Base-by-base conservation (phyloP, 73 alveolate genomes). In the Paramecium sonneborni region DNA sequence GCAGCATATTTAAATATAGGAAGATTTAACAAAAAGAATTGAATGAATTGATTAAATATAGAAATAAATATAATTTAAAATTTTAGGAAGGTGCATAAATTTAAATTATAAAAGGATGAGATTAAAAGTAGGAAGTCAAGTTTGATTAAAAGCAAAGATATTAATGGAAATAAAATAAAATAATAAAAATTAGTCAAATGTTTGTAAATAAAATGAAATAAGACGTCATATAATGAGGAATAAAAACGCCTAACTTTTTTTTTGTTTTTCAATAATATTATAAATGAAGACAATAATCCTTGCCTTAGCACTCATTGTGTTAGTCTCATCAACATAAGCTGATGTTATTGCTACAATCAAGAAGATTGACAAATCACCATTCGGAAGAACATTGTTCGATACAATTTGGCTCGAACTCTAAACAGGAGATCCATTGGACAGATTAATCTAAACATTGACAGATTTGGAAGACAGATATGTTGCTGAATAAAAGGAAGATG, bases 391-490 rank as follows among this genome's bases (percentile, higher is more conserved):
- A 23, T 79, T 79, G 74, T 79, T 79, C 74, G 74, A 44, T 6
- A 79, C 90, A 39, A 46, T 79, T 20, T 79, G 90, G 90, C 90
- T 79, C 74, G 90, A 79, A 79, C 90, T 79, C 72, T 79, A 38
- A 23, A 79, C 90, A 30, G 90, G 90, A 43, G 90, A 79, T 62
- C 90, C 90, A 38, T 79, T 79, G 10, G 90, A 79, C 44, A 79
- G 90, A 79, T 46, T 79, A 43, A 44, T 79, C 46, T 39, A 10
- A 24, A 79, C 90, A 39, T 46, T 79, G 74, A 79, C 90, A 5
- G 90, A 79, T 79, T 46, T 79, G 69, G 90, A 79, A 79, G 90
- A 79, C 76, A 79, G 90, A 79, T 79, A 79, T 43, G 90, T 79
- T 43, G 90, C 90, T 26, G 90, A 79, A 79, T 44, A 79, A 44